Evolutionary conservation across 768 basidiomycete genomes (phyloP).

Genomic region (Plicaturopsis crispa): DNA sequence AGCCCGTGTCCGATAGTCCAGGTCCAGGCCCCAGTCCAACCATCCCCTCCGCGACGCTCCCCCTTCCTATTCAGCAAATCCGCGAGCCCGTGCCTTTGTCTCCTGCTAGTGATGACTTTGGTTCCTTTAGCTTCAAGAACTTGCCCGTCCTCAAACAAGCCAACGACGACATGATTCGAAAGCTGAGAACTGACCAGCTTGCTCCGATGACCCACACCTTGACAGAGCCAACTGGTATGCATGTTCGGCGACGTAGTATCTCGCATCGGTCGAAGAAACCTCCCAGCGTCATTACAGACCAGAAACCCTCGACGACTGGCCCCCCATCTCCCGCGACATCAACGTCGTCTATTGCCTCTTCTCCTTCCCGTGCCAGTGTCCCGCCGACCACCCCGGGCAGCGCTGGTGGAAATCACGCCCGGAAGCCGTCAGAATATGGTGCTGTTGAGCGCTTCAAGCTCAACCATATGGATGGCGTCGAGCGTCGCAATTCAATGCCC

Average conservation of each 20-base stretch:
- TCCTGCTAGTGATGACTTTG: conserved; percentile 83
- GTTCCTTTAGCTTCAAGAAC: conserved; percentile 98
- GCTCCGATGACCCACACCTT: conserved; percentile 68
- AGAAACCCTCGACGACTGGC: conserved; percentile 55
- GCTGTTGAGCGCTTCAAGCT: conserved; percentile 86
- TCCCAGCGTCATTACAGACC: conserved; percentile 70
- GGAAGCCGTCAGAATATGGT: conserved; percentile 87
- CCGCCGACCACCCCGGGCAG: conserved; percentile 69
- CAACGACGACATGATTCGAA: conserved; percentile 96
- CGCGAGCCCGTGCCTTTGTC: conserved; percentile 36
- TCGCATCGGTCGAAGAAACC: conserved; percentile 80
- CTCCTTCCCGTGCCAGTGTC: conserved; percentile 70
- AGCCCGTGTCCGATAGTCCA: conserved; percentile 37
- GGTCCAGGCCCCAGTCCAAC: conserved; percentile 29
- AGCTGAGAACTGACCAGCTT: conserved; percentile 88
- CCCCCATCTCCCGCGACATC: conserved; percentile 92
- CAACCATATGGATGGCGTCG: conserved; percentile 68
- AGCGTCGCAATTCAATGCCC: conserved; percentile 72
- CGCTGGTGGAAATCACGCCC: conserved; percentile 49
- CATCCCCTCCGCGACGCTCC: conserved; percentile 28
- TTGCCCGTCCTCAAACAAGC: conserved; percentile 92
- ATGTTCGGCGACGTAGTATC: conserved; percentile 70
- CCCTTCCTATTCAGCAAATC: conserved; percentile 31
- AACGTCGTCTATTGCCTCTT: conserved; percentile 85
- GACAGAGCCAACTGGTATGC: conserved; percentile 50